These are phyloP conservation scores for Coccomyxa subellipsoidea DNA, from an alignment of 163 green algal genomes.

Conservation along the genomic window DNA sequence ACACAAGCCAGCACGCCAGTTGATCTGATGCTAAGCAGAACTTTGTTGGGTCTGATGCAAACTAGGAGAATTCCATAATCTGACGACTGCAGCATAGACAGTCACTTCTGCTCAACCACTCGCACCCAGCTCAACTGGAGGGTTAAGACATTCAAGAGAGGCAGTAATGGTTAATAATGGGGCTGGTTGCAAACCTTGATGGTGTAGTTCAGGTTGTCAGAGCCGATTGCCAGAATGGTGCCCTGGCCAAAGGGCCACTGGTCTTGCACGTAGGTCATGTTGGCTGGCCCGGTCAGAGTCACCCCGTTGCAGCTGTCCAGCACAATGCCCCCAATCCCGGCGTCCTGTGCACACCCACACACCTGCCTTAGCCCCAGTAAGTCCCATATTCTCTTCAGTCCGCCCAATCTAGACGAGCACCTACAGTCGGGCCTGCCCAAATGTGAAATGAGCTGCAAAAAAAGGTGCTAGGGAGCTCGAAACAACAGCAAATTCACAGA, in stretches of 20 bases:
- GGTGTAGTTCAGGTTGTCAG: neutral
- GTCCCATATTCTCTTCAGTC: neutral
- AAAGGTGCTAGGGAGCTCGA: too few relatives aligned
- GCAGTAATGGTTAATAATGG: too few relatives aligned
- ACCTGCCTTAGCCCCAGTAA: too few relatives aligned
- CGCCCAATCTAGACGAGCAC: neutral
- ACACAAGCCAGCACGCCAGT: neutral
- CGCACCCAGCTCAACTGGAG: too few relatives aligned
- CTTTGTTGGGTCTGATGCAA: too few relatives aligned
- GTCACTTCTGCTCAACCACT: too few relatives aligned
- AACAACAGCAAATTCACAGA: too few relatives aligned
- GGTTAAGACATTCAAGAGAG: too few relatives aligned
- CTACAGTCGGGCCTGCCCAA: neutral
- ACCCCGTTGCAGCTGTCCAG: neutral
- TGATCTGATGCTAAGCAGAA: too few relatives aligned
- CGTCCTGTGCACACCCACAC: neutral
- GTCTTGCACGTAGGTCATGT: neutral
- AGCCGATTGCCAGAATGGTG: neutral
- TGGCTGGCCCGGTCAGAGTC: conserved; percentile 1
- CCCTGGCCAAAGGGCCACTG: neutral
- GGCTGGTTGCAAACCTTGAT: too few relatives aligned
- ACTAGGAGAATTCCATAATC: too few relatives aligned
- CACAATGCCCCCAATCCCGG: neutral
- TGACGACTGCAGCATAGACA: neutral
- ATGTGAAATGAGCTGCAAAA: neutral